A percentile compares a stretch with the other conserved stretches of the same genome.
phyloP scores from a whole-genome alignment of 805 yeast genomes.

The Scheffersomyces spartinae region DNA sequence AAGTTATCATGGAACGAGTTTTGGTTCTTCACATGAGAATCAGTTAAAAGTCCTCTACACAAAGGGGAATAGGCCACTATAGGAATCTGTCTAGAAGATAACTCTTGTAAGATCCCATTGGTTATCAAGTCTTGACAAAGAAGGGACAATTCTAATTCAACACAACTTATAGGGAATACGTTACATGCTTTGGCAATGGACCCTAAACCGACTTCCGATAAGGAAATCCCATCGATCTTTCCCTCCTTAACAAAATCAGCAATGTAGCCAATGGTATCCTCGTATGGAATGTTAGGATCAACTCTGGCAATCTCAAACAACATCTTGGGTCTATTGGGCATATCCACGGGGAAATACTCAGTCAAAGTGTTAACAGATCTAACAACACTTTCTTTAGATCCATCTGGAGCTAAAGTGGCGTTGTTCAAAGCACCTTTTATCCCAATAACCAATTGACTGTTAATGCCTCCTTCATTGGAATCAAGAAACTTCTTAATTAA shows the following conservation, averaged over 20 bases:
- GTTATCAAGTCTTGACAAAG: constrained; percentile 48
- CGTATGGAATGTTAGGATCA: constrained; percentile 44
- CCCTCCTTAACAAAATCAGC: constrained; percentile 53
- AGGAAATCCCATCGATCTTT: constrained; percentile 54
- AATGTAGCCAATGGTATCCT: constrained; percentile 45
- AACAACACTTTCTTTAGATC: constrained; percentile 35
- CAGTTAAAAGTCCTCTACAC: constrained; percentile 70
- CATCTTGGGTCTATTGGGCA: constrained; percentile 19
- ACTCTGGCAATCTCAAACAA: constrained; percentile 67
- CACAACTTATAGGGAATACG: constrained; percentile 48
- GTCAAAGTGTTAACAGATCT: constrained; percentile 32
- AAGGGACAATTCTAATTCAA: constrained; percentile 73
- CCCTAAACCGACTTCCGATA: constrained; percentile 59
- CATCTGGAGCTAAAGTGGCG: constrained; percentile 32
- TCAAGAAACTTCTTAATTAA: constrained; percentile 46
- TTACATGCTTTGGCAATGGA: constrained; percentile 49
- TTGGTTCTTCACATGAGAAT: constrained; percentile 31
- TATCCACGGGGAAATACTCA: constrained; percentile 17
- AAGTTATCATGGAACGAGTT: constrained; percentile 28
- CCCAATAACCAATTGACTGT: constrained; percentile 41
- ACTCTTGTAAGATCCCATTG: constrained; percentile 54
- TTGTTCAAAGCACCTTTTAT: constrained; percentile 56
- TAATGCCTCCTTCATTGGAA: constrained; percentile 42
- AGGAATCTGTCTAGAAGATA: constrained; percentile 49
- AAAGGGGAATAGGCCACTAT: constrained; percentile 77